A percentile compares a stretch with the other conserved stretches of the same genome.
phyloP scores from a whole-genome alignment of 2,329 filamentous ascomycete species.

The Corniculantispora saksenae region DNA sequence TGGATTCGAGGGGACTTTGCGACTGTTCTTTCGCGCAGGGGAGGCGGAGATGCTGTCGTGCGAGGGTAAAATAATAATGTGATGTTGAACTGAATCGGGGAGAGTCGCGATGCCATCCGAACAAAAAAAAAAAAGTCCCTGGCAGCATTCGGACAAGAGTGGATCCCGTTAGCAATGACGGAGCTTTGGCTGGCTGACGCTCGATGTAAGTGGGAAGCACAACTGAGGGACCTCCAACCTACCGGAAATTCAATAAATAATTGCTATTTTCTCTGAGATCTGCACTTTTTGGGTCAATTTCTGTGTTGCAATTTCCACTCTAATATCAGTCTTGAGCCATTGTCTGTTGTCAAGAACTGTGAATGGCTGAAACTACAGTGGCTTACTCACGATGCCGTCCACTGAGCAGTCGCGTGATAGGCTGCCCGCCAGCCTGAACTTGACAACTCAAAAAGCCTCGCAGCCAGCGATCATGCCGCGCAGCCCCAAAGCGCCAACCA shows the following conservation, averaged over 20 bases:
- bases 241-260: background rate
- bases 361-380: background rate
- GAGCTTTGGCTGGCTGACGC: background rate
- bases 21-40: background rate
- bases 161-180: background rate
- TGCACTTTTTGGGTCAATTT: too few species aligned
- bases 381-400: background rate
- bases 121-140: background rate
- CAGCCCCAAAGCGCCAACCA: background rate
- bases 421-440: background rate
- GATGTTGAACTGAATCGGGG: background rate
- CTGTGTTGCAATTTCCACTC: too few species aligned
- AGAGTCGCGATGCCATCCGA: background rate
- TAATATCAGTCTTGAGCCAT: background rate
- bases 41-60: background rate
- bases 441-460: background rate
- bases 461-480: constrained; percentile 7
- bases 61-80: background rate
- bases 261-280: background rate
- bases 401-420: constrained; percentile 6
- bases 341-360: background rate
- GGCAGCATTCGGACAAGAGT: background rate
- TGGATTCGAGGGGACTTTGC: background rate
- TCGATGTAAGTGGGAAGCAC: background rate
- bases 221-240: too few species aligned